Percentiles rank a stretch among this genome's conserved stretches.
Evolutionary conservation across 352 stramenopile species (phyloP).

Genomic region (Elongisporangium prolatum): DNA sequence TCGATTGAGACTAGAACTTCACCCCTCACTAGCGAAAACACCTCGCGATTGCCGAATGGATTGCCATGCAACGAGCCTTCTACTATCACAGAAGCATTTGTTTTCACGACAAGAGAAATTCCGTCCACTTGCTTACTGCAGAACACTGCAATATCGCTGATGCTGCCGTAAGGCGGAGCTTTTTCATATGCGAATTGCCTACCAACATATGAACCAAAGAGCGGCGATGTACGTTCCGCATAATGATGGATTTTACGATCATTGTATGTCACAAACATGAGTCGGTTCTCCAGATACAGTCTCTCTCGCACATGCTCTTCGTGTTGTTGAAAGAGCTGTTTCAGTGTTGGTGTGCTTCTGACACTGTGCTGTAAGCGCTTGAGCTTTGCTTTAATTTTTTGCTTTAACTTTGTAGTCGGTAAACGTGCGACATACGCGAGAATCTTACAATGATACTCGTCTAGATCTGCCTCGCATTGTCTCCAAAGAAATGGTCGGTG

Average conservation of each 20-base stretch:
- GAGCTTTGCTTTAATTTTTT: conserved; percentile 16
- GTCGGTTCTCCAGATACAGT: conserved; percentile 59
- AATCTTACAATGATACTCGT: conserved; percentile 46
- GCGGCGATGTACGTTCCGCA: conserved; percentile 39
- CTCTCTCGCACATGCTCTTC: conserved; percentile 49
- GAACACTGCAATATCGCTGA: conserved; percentile 57
- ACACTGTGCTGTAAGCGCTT: conserved; percentile 27
- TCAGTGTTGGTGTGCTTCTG: conserved; percentile 57
- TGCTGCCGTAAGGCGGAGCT: conserved; percentile 57
- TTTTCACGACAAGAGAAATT: conserved; percentile 54
- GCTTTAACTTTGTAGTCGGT: conserved; percentile 22
- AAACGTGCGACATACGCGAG: conserved; percentile 25
- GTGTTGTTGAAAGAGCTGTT: conserved; percentile 64
- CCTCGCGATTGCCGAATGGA: conserved; percentile 58
- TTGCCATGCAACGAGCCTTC: conserved; percentile 61
- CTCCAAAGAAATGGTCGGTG: conserved; percentile 31
- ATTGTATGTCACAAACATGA: conserved; percentile 71
- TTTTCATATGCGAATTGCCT: conserved; percentile 56
- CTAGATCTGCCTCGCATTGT: conserved; percentile 36
- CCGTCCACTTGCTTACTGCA: conserved; percentile 75
- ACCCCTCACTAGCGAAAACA: conserved; percentile 44
- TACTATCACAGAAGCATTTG: conserved; percentile 29
- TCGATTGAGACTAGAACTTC: conserved; percentile 64
- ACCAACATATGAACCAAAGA: conserved; percentile 38
- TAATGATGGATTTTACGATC: conserved; percentile 69